Conservation (phyloP, 768 basidiomycete genomes). For the Serendipita sp. region DNA sequence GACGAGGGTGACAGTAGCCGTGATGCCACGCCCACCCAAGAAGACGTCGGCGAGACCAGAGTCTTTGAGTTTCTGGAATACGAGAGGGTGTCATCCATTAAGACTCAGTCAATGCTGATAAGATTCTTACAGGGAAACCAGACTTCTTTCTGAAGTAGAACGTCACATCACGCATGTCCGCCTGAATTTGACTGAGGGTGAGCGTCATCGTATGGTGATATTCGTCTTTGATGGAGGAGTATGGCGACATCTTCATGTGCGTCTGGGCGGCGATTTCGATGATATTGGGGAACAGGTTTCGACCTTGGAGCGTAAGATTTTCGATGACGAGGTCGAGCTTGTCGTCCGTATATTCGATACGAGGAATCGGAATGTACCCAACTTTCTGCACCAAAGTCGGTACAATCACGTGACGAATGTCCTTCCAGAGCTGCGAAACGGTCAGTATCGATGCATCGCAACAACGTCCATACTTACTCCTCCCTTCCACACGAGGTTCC, state of each 20-base stretch:
- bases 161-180: conserved; percentile 84
- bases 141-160: conserved; percentile 82
- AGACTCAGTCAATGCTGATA: conserved; percentile 5
- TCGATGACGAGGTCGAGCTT: conserved; percentile 78
- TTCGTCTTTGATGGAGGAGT: conserved; percentile 38
- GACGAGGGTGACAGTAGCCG: conserved; percentile 19
- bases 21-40: conserved; percentile 70
- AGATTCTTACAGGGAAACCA: conserved; percentile 34
- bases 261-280: conserved; percentile 24
- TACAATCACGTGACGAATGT: conserved; percentile 67
- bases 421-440: conserved; percentile 53
- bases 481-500: conserved; percentile 74
- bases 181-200: conserved; percentile 62
- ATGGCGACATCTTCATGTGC: conserved; percentile 77
- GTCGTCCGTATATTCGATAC: conserved; percentile 86
- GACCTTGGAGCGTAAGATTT: conserved; percentile 75
- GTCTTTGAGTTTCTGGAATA: conserved; percentile 43
- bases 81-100: conserved; percentile 12
- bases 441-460: not conserved
- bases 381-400: conserved; percentile 62
- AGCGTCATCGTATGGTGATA: conserved; percentile 57
- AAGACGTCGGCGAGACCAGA: conserved; percentile 74
- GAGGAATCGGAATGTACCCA: conserved; percentile 77
- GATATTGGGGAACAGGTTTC: conserved; percentile 72
- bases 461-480: conserved; percentile 11